Evolutionary conservation across 257 asterid species (phyloP).

Genomic region (Jasminum sambac): DNA sequence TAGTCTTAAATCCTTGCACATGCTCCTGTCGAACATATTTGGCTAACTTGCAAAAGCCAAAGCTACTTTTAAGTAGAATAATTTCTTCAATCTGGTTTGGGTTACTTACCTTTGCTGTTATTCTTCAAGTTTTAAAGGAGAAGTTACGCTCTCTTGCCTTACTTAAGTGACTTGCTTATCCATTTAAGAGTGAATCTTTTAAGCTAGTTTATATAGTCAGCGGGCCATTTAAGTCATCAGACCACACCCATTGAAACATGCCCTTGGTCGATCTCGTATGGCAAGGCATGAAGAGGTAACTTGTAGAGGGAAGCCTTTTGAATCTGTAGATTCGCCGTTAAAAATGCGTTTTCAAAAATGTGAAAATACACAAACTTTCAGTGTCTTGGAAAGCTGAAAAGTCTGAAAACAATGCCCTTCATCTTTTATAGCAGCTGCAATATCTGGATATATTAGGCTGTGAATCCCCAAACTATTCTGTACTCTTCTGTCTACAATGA

Average conservation of each 20-base stretch:
- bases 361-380: background rate
- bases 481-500: background rate
- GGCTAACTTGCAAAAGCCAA: background rate
- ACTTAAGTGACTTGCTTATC: background rate
- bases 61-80: background rate
- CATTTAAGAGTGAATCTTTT: constrained; percentile 9
- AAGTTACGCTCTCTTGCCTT: background rate
- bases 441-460: background rate
- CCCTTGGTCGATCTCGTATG: background rate
- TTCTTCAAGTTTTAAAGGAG: background rate
- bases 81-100: background rate
- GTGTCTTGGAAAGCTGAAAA: background rate
- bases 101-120: background rate
- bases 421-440: background rate
- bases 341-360: no score
- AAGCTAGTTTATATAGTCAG: constrained; percentile 13
- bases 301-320: constrained; percentile 6
- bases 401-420: no score
- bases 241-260: background rate
- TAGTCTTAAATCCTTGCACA: background rate
- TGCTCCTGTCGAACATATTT: background rate
- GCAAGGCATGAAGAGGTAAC: background rate
- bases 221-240: background rate
- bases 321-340: constrained; percentile 2
- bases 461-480: background rate